These are phyloP conservation scores for Yarrowia divulgata DNA, from an alignment of 805 yeast genomes.

Conservation along the genomic window DNA sequence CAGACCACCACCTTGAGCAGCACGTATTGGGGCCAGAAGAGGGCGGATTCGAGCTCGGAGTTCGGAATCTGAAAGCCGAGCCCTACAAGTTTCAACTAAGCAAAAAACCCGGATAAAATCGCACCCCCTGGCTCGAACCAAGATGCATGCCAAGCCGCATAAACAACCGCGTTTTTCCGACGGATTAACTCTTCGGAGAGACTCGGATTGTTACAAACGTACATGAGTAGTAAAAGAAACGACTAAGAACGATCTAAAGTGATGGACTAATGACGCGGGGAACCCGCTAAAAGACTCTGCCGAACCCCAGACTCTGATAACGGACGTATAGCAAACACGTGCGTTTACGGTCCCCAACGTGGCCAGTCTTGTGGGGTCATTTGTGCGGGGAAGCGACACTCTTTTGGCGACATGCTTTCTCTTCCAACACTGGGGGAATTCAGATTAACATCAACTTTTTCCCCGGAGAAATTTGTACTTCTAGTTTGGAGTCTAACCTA, in stretches of 20 bases:
- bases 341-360: neutral
- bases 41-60: neutral
- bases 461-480: slow-evolving; percentile 31
- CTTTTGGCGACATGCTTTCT: slow-evolving; percentile 2
- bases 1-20: neutral
- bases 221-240: neutral
- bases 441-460: slow-evolving; percentile 13
- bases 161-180: slow-evolving; percentile 31
- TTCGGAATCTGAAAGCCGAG: neutral
- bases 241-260: neutral
- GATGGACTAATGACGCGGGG: slow-evolving; percentile 1
- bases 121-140: slow-evolving; percentile 11
- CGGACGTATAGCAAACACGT: neutral
- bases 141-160: slow-evolving; percentile 28
- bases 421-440: neutral
- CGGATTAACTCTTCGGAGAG: slow-evolving; percentile 35
- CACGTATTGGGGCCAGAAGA: neutral
- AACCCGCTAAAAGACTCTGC: neutral
- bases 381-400: slow-evolving; percentile 27
- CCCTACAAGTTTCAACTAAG: neutral
- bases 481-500: neutral
- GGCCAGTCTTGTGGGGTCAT: slow-evolving; percentile 16
- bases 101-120: neutral
- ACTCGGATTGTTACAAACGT: neutral
- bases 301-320: too few species aligned